Conservation (phyloP, 1,139 yeast genomes). For the Debaryomyces sp. region DNA sequence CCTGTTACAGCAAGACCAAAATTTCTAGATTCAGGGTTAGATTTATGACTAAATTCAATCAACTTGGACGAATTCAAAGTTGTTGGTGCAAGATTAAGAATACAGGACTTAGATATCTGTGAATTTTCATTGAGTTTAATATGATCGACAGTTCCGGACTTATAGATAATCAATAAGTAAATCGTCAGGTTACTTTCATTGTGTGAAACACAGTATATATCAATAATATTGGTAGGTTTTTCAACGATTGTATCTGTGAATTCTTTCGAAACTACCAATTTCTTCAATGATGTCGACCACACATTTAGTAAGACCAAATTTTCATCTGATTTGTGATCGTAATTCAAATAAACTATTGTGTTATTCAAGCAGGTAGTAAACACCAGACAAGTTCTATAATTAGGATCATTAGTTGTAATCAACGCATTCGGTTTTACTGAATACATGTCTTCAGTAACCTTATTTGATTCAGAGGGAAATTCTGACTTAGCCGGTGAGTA, state of each 20-base stretch:
- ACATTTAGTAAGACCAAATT: constrained; percentile 11
- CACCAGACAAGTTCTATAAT: constrained; percentile 12
- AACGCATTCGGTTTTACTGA: constrained; percentile 11
- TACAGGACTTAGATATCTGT: neutral
- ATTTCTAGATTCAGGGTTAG: constrained; percentile 9
- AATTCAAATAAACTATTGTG: constrained; percentile 12
- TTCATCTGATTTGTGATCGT: constrained; percentile 8
- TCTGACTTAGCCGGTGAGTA: constrained; percentile 8
- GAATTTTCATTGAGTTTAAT: neutral
- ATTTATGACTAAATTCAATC: constrained; percentile 19
- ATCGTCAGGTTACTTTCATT: neutral
- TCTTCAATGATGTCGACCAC: constrained; percentile 9
- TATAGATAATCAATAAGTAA: constrained; percentile 2
- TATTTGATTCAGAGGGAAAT: neutral
- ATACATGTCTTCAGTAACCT: neutral
- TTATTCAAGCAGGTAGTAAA: constrained; percentile 11
- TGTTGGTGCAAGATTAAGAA: neutral
- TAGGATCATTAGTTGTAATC: constrained; percentile 11
- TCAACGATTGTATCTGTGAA: constrained; percentile 6
- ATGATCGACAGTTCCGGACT: neutral
- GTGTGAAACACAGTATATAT: constrained; percentile 5
- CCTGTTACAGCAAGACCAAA: constrained; percentile 23
- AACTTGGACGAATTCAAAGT: constrained; percentile 8
- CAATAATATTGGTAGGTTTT: constrained; percentile 9
- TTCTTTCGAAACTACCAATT: constrained; percentile 9